Percentiles rank a stretch among this genome's conserved stretches.
Evolutionary conservation across 78 protist genomes (phyloP).

Genomic region (Dictyostelium citrinum): DNA sequence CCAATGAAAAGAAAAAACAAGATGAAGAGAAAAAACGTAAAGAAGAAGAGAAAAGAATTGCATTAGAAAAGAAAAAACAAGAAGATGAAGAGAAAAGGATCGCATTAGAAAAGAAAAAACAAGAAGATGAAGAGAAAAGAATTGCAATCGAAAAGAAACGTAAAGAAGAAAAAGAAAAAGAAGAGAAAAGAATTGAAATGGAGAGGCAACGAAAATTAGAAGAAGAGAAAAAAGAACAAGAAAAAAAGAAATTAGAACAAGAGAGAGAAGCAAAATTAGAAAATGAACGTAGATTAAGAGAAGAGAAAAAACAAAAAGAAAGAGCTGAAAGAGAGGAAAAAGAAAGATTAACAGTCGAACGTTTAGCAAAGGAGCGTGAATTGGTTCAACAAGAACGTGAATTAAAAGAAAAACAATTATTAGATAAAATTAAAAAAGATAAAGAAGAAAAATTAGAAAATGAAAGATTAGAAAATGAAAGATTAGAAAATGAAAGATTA

Average conservation of each 20-base stretch:
- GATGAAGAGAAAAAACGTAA: not conserved
- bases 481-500: not conserved
- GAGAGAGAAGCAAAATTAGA: constrained; percentile 1
- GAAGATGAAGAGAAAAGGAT: not conserved
- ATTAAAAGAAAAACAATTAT: not conserved
- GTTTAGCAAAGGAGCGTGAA: not conserved
- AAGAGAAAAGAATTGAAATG: not conserved
- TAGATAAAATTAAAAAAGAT: not conserved
- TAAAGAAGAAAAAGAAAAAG: not conserved
- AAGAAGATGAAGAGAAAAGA: not conserved
- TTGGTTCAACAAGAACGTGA: not conserved
- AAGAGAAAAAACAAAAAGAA: not conserved
- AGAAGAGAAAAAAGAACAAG: not conserved
- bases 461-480: not conserved
- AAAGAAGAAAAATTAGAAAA: not conserved
- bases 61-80: not conserved
- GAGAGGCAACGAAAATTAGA: not conserved
- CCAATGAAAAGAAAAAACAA: not conserved
- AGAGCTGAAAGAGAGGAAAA: not conserved
- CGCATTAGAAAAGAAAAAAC: not conserved
- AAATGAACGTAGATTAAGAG: not conserved
- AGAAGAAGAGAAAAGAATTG: constrained; percentile 9
- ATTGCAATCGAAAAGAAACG: not conserved
- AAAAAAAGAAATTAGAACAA: not conserved
- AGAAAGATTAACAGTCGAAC: not conserved